Base-by-base conservation (phyloP, 257 asterid species). In the Perilla frutescens region DNA sequence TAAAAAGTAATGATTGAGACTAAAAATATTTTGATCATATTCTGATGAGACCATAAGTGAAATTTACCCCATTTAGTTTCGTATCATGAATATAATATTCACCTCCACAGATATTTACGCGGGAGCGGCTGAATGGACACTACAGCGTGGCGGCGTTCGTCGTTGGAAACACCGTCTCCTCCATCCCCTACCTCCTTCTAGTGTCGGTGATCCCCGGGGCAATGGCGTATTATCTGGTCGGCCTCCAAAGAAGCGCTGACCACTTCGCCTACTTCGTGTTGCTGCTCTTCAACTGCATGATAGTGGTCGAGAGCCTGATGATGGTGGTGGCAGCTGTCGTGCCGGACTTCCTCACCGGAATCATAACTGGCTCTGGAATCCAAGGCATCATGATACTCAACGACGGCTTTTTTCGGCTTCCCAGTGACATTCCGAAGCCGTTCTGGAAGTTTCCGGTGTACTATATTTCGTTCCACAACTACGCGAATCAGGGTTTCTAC, bases 251-350 rank as follows among this genome's bases (percentile, higher is more conserved):
- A 0, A 66, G 72, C 20, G 32, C 74, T 0, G 74, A 56, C 13
- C 87, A 82, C 69, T 86, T 84, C 34, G 36, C 67, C 32, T 84
- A 78, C 61, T 86, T 86, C 40, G n/a, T 80, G 0, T 45, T 76
- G n/a, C 78, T 84, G 1, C 73, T 86, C 26, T 80, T 86, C 62
- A 8, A 62, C 1, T 79, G 81, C 14, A 80, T 80, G 87, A 76
- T 86, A 81, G 13, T 84, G 29, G 91, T 86, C 1, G 89, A 86
- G 68, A 80, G 89, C 76, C 76, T 86, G 0, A 84, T 84, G 87
- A 84, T 86, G 87, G 70, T 74, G 8, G 83, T 85, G 41, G 87
- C 90, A 0, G 76, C 78, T 37, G 58, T 81, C 10, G 83, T 84
- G 50, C 83, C 87, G 4, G 37, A 82, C 55, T 84, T 76, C 40